Percentiles rank a stretch among this genome's conserved stretches.
Conservation (phyloP, 257 asterid species). For the Solanum piurae region DNA sequence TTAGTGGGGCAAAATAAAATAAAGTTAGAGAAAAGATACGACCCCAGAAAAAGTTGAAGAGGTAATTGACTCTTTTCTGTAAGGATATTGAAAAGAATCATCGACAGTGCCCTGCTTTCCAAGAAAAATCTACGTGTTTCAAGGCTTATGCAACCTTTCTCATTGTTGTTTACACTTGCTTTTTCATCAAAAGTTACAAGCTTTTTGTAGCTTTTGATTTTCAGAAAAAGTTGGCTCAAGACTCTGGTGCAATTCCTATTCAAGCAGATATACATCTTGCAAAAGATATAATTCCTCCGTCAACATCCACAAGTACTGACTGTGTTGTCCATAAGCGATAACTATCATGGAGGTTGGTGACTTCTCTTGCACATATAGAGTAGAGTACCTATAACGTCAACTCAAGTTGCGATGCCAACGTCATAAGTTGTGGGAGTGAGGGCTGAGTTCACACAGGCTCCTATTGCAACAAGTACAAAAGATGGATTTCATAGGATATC, state of each 20-base stretch:
- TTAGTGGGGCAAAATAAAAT: background rate
- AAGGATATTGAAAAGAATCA: constrained; percentile 5
- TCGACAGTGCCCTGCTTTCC: constrained; percentile 44
- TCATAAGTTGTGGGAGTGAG: background rate
- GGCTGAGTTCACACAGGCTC: background rate
- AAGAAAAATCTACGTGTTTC: constrained; percentile 57
- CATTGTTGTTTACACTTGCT: constrained; percentile 18
- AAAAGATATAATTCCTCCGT: constrained; percentile 2
- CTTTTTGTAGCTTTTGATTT: constrained; percentile 31
- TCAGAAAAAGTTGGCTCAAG: constrained; percentile 3
- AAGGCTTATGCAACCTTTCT: constrained; percentile 27
- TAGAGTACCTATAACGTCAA: background rate
- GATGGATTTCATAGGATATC: background rate
- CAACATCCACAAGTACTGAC: background rate
- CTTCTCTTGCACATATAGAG: background rate
- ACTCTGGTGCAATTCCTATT: constrained; percentile 47
- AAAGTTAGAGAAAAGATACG: background rate
- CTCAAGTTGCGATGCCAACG: background rate
- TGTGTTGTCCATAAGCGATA: background rate
- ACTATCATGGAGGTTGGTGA: background rate
- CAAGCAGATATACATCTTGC: constrained; percentile 14
- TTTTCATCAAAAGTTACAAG: constrained; percentile 27
- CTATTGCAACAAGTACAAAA: background rate
- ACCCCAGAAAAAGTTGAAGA: constrained; percentile 10
- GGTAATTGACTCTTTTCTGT: constrained; percentile 5